Percentiles rank a stretch among this genome's conserved stretches.
phyloP scores from a whole-genome alignment of 208 protist genomes.

The Phytomonas francai region DNA sequence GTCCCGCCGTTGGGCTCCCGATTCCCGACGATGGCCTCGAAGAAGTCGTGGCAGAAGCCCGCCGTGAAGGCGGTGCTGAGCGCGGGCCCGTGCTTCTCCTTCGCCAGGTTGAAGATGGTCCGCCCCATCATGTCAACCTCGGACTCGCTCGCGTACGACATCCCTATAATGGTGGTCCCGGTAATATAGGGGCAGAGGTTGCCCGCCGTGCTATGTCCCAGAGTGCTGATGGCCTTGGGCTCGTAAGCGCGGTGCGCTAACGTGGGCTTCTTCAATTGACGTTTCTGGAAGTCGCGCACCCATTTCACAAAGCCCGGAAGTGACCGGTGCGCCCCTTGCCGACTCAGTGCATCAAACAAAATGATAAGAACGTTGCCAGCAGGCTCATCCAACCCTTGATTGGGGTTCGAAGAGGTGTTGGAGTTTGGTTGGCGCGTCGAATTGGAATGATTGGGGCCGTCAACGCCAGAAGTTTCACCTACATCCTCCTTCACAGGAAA shows the following conservation, averaged over 20 bases:
- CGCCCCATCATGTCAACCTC: constrained; percentile 10
- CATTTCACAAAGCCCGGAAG: constrained; percentile 43
- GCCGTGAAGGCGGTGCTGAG: constrained; percentile 27
- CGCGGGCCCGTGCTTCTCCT: constrained; percentile 32
- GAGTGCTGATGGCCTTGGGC: constrained; percentile 30
- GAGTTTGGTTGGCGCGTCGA: neutral
- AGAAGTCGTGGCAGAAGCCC: constrained; percentile 38
- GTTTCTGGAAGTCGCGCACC: constrained; percentile 24
- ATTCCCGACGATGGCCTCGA: constrained; percentile 18
- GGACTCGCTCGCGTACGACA: neutral
- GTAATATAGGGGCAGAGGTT: constrained; percentile 30
- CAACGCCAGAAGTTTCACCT: neutral
- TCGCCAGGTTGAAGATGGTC: constrained; percentile 27
- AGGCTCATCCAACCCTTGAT: constrained; percentile 14
- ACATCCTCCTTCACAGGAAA: constrained; percentile 21
- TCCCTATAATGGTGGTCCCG: constrained; percentile 10
- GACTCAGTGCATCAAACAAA: constrained; percentile 53
- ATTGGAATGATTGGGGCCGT: neutral
- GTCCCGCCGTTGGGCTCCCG: constrained; percentile 15
- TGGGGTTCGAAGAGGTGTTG: neutral
- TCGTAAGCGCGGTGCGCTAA: constrained; percentile 20
- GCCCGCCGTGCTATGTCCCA: constrained; percentile 25
- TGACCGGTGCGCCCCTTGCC: constrained; percentile 38
- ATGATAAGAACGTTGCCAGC: constrained; percentile 41
- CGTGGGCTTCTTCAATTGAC: neutral